A percentile compares a stretch with the other conserved stretches of the same genome.
Evolutionary conservation across 768 basidiomycete species (phyloP).

Genomic region (Russula dissimulans): DNA sequence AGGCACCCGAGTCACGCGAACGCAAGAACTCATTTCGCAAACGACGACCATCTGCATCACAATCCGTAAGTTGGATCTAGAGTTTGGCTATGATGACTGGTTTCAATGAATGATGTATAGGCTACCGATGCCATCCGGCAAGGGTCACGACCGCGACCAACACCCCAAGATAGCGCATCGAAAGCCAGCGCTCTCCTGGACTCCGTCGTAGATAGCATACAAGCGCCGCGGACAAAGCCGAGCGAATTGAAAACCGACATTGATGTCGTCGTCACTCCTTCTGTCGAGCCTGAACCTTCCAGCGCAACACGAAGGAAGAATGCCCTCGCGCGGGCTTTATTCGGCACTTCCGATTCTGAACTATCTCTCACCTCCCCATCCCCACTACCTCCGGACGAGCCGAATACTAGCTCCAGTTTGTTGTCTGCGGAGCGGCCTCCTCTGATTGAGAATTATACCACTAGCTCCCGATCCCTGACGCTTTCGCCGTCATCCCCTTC

Average conservation of each 20-base stretch:
- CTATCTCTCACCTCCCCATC: constrained; percentile 27
- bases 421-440: constrained; percentile 44
- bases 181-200: constrained; percentile 62
- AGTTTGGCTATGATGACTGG: neutral
- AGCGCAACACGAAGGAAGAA: constrained; percentile 47
- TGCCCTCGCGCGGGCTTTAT: constrained; percentile 67
- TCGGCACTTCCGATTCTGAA: constrained; percentile 42
- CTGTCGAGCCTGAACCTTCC: constrained; percentile 26
- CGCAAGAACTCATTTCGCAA: constrained; percentile 64
- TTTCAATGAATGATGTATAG: constrained; percentile 27
- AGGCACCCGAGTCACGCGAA: constrained; percentile 47
- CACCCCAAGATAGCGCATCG: constrained; percentile 38
- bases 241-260: constrained; percentile 2
- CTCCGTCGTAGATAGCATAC: constrained; percentile 48
- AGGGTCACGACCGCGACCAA: constrained; percentile 26
- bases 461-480: constrained; percentile 35
- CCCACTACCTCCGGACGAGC: constrained; percentile 9
- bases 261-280: constrained; percentile 25
- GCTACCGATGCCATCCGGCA: constrained; percentile 52
- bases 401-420: constrained; percentile 35
- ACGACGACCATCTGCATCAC: constrained; percentile 74
- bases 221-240: constrained; percentile 20
- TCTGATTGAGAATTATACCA: constrained; percentile 34
- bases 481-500: constrained; percentile 27
- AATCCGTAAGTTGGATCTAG: constrained; percentile 39